Conservation (phyloP, 2,329 filamentous ascomycete genomes). For the Graphilbum ipis-grandicollis region DNA sequence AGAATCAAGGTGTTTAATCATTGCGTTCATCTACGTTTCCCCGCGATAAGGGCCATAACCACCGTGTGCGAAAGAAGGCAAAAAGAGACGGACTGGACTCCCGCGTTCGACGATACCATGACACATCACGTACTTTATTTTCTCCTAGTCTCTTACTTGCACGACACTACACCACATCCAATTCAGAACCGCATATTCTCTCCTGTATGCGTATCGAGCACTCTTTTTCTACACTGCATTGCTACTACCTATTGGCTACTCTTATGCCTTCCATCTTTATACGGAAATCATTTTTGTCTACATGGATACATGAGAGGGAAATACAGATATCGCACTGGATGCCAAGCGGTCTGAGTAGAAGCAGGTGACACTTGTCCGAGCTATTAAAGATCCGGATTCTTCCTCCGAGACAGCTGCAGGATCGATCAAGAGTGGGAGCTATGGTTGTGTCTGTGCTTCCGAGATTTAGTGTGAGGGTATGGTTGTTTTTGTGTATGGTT, state of each 20-base stretch:
- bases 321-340: too few species aligned
- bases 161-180: not conserved
- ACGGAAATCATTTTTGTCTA: too few species aligned
- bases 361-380: too few species aligned
- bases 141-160: not conserved
- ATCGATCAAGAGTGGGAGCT: too few species aligned
- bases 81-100: not conserved
- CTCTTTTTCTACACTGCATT: not conserved
- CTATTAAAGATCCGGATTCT: too few species aligned
- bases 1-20: not conserved
- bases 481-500: too few species aligned
- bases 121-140: conserved; percentile 2
- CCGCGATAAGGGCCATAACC: not conserved
- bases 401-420: too few species aligned
- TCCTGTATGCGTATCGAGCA: not conserved
- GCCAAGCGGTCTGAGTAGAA: too few species aligned
- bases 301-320: too few species aligned
- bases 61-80: not conserved
- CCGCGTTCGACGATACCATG: conserved; percentile 5
- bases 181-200: not conserved
- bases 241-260: not conserved
- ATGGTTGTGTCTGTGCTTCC: too few species aligned
- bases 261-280: too few species aligned
- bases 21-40: not conserved
- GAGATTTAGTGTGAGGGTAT: too few species aligned